These are phyloP conservation scores for Candida pseudoviswanathii DNA, from an alignment of 1,139 yeast species.

Conservation along the genomic window DNA sequence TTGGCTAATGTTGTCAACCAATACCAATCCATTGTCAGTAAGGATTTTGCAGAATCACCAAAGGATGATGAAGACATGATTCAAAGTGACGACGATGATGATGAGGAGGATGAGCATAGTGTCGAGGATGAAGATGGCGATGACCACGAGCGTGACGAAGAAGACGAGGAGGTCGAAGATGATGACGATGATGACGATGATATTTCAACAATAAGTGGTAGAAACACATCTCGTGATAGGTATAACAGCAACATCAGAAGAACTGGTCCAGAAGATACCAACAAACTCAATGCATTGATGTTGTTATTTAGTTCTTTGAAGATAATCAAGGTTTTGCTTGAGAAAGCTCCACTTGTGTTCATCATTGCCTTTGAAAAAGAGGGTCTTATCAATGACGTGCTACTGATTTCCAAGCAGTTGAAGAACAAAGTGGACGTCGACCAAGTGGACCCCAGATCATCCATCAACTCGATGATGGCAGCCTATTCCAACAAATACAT, in stretches of 20 bases:
- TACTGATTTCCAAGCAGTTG: conserved; percentile 21
- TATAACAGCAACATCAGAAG: conserved; percentile 1
- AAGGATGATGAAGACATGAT: conserved; percentile 14
- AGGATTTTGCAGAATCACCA: conserved; percentile 16
- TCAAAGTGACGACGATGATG: conserved; percentile 13
- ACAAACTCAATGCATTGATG: conserved; percentile 29
- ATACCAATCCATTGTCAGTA: conserved; percentile 34
- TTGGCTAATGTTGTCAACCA: conserved; percentile 76
- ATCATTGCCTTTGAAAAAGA: conserved; percentile 63
- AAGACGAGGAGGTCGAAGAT: conserved; percentile 16
- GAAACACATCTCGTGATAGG: not conserved
- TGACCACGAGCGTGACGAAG: conserved; percentile 15
- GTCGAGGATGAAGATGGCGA: conserved; percentile 10
- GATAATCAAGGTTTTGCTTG: conserved; percentile 32
- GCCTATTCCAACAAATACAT: conserved; percentile 27
- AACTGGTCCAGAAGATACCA: conserved; percentile 16
- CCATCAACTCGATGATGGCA: conserved; percentile 14
- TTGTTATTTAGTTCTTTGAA: conserved; percentile 55
- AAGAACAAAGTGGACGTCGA: conserved; percentile 12
- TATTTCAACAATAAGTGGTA: not conserved
- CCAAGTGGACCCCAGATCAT: conserved; percentile 11
- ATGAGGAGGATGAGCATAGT: conserved; percentile 11
- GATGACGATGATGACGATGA: conserved; percentile 16
- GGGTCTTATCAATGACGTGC: conserved; percentile 64
- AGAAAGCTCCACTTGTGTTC: conserved; percentile 46